phyloP scores from a whole-genome alignment of 345 rosid genomes.

The Noccaea caerulescens region DNA sequence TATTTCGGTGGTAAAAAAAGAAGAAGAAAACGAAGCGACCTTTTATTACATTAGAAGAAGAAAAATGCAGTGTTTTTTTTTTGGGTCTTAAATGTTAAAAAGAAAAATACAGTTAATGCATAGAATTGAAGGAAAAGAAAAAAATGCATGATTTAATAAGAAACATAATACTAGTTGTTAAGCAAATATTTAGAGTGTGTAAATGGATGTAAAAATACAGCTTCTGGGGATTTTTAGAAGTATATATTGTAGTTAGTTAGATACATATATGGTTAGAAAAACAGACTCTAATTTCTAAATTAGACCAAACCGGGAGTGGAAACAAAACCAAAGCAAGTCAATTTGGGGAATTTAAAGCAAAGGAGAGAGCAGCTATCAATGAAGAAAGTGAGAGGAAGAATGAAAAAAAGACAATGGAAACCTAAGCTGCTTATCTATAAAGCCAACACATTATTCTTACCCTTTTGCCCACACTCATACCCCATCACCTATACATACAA shows the following conservation, averaged over 20 bases:
- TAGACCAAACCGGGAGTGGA: conserved; percentile 28
- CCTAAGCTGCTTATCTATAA: conserved; percentile 44
- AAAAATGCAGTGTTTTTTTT: no score
- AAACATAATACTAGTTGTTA: neutral
- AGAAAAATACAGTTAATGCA: no score
- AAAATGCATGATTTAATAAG: neutral
- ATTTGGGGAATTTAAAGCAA: conserved; percentile 15
- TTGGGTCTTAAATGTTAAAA: no score
- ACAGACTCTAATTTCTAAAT: neutral
- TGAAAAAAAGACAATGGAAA: conserved; percentile 30
- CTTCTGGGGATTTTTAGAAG: no score
- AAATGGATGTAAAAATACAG: neutral
- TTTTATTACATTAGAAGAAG: no score
- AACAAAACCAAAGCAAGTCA: conserved; percentile 30
- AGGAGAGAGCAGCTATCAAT: conserved; percentile 30
- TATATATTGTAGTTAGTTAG: neutral
- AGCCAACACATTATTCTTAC: conserved; percentile 44
- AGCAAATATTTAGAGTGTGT: neutral
- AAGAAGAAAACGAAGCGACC: neutral
- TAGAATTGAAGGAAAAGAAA: no score
- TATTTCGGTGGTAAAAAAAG: neutral
- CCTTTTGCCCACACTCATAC: conserved; percentile 41
- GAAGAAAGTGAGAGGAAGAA: conserved; percentile 30
- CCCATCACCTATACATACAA: conserved; percentile 36
- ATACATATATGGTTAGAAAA: neutral